These are phyloP conservation scores for Penicillium sp. DNA, from an alignment of 2,329 filamentous ascomycete genomes.

Conservation along the genomic window DNA sequence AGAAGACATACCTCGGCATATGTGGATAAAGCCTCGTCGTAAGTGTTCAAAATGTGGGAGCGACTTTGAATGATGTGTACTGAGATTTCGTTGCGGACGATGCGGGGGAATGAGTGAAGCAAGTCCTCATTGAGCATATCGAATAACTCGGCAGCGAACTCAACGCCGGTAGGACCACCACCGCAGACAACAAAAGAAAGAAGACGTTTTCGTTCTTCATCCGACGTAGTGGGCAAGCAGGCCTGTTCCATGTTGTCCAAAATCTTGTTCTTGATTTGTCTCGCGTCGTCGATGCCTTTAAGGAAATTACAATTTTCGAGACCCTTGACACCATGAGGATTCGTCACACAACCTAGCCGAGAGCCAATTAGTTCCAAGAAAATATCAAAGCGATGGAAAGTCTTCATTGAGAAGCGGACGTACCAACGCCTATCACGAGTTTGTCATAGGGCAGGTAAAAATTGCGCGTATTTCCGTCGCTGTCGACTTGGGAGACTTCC, in stretches of 20 bases:
- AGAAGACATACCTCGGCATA: conserved; percentile 64
- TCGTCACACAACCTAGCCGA: conserved; percentile 66
- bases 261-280: conserved; percentile 80
- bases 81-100: conserved; percentile 94
- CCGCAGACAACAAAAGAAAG: conserved; percentile 95
- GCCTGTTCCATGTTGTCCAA: conserved; percentile 85
- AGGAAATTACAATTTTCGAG: conserved; percentile 91
- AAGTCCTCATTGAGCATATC: conserved; percentile 96
- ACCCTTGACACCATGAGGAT: conserved; percentile 91
- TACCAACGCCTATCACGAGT: conserved; percentile 78
- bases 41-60: conserved; percentile 93
- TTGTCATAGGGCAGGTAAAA: conserved; percentile 99
- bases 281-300: conserved; percentile 90
- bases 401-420: conserved; percentile 14
- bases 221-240: conserved; percentile 83
- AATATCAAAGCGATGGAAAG: too few relatives aligned
- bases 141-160: conserved; percentile 93
- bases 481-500: conserved; percentile 70
- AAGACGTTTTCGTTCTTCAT: conserved; percentile 78
- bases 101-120: conserved; percentile 71
- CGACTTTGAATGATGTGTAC: conserved; percentile 95
- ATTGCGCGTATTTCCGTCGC: conserved; percentile 63
- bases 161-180: conserved; percentile 91
- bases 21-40: conserved; percentile 86
- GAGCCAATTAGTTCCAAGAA: conserved; percentile 6